Percentiles rank a stretch among this genome's conserved stretches.
Evolutionary conservation across 306 rosid species (phyloP).

Genomic region (Malus sylvestris): DNA sequence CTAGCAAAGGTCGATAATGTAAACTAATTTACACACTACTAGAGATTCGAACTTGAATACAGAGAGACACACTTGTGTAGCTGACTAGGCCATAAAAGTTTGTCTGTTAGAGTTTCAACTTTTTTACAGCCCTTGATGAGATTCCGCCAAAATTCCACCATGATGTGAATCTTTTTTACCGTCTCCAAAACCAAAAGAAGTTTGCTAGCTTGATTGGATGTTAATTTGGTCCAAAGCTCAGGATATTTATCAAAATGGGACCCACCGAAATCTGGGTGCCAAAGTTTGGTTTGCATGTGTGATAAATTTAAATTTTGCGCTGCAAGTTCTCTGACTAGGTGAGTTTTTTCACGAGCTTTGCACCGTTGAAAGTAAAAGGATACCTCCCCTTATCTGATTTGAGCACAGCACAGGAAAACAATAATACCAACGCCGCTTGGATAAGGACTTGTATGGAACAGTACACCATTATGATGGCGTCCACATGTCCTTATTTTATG

Average conservation of each 20-base stretch:
- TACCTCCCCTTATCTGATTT: neutral
- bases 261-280: neutral
- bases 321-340: constrained; percentile 17
- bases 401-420: neutral
- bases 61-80: too few relatives aligned
- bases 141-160: neutral
- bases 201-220: neutral
- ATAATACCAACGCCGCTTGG: neutral
- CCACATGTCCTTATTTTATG: neutral
- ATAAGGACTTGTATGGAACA: neutral
- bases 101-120: neutral
- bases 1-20: too few relatives aligned
- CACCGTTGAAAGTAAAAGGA: constrained; percentile 10
- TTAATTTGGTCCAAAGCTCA: neutral
- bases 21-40: too few relatives aligned
- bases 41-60: too few relatives aligned
- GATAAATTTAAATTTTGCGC: constrained; percentile 28
- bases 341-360: constrained; percentile 16
- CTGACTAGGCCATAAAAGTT: neutral
- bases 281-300: constrained; percentile 17
- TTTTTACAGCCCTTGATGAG: neutral
- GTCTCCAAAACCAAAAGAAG: neutral
- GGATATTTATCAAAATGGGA: neutral
- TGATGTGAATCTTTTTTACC: neutral
- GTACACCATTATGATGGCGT: neutral